phyloP scores from a whole-genome alignment of 768 basidiomycete genomes.

The Sarcodon aspratus region DNA sequence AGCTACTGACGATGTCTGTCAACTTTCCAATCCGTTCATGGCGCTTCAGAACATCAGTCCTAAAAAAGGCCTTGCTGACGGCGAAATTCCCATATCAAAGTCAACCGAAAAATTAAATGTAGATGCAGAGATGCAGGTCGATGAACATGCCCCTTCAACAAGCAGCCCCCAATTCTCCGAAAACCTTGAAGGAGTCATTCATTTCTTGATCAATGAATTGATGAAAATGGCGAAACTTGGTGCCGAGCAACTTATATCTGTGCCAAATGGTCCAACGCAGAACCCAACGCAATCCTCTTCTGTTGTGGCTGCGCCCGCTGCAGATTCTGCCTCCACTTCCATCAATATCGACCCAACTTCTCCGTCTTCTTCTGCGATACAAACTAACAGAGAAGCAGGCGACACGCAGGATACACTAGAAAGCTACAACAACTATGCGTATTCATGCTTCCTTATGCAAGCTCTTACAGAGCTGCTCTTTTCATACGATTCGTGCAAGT shows the following conservation, averaged over 20 bases:
- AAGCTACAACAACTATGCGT: constrained; percentile 25
- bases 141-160: constrained; percentile 19
- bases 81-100: background rate
- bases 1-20: constrained; percentile 58
- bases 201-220: constrained; percentile 65
- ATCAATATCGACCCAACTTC: background rate
- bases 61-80: constrained; percentile 6
- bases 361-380: background rate
- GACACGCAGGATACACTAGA: background rate
- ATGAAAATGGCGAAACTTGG: constrained; percentile 39
- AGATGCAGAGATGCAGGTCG: constrained; percentile 48
- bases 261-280: background rate
- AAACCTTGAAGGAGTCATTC: constrained; percentile 46
- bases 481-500: constrained; percentile 87
- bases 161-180: constrained; percentile 20
- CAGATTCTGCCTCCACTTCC: background rate
- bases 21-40: constrained; percentile 52
- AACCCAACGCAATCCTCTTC: constrained; percentile 1
- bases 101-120: constrained; percentile 1
- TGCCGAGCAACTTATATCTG: background rate
- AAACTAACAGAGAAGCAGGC: background rate
- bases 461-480: constrained; percentile 86
- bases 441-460: constrained; percentile 82
- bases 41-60: constrained; percentile 15
- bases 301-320: background rate